A percentile compares a stretch with the other conserved stretches of the same genome.
These are phyloP conservation scores for Phytophthora hybrid DNA, from an alignment of 352 stramenopile species.

Conservation along the genomic window DNA sequence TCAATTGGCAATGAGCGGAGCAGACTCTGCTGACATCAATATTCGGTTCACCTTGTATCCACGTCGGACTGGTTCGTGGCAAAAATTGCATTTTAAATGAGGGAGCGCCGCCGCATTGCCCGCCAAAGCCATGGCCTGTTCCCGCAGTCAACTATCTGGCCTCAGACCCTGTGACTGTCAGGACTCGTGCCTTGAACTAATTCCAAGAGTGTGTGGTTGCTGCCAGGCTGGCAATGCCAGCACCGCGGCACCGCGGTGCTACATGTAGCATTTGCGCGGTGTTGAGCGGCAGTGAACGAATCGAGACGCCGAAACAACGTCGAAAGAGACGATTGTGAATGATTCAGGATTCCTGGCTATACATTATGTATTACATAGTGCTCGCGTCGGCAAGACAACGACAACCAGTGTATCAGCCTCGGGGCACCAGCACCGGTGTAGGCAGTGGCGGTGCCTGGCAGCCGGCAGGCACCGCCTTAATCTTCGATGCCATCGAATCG, in stretches of 20 bases:
- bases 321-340: constrained; percentile 20
- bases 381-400: neutral
- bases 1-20: neutral
- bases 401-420: constrained; percentile 7
- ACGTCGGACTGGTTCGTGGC: neutral
- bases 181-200: neutral
- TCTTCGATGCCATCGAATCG: neutral
- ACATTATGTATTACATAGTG: no score
- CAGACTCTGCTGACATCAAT: neutral
- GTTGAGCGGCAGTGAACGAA: constrained; percentile 11
- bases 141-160: constrained; percentile 22
- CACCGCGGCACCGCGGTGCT: neutral
- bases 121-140: constrained; percentile 26
- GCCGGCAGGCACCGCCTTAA: neutral
- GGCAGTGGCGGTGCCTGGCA: no score
- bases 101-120: constrained; percentile 1
- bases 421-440: neutral
- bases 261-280: neutral
- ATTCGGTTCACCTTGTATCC: constrained; percentile 19
- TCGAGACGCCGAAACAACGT: neutral
- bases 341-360: neutral
- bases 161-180: neutral
- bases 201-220: neutral
- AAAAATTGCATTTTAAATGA: constrained; percentile 3
- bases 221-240: no score